Evolutionary conservation across 768 basidiomycete genomes (phyloP).

Genomic region (Macrolepiota albuminosa): DNA sequence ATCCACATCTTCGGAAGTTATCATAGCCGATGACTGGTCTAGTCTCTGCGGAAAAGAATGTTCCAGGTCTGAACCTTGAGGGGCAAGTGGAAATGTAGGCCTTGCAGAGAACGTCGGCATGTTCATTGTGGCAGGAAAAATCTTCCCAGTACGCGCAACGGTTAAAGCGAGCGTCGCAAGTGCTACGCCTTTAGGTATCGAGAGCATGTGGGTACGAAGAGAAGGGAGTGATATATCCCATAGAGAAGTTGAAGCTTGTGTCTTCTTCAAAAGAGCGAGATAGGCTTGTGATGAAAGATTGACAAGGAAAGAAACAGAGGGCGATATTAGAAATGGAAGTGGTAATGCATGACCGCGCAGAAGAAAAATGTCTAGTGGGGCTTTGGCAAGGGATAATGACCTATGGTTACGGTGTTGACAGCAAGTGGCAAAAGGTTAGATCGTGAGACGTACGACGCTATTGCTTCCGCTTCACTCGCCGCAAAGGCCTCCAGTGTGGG

Average conservation of each 20-base stretch:
- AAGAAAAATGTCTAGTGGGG: constrained; percentile 71
- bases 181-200: constrained; percentile 42
- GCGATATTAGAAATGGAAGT: constrained; percentile 63
- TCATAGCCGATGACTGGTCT: constrained; percentile 25
- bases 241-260: constrained; percentile 16
- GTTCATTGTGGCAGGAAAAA: constrained; percentile 40
- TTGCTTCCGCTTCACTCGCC: constrained; percentile 43
- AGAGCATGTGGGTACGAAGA: constrained; percentile 42
- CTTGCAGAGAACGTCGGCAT: constrained; percentile 41
- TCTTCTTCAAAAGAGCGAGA: constrained; percentile 47
- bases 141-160: constrained; percentile 27
- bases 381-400: constrained; percentile 30
- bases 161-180: constrained; percentile 49
- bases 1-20: constrained; percentile 11
- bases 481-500: constrained; percentile 46
- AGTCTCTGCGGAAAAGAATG: constrained; percentile 44
- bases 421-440: background rate
- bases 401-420: constrained; percentile 21
- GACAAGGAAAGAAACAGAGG: constrained; percentile 68
- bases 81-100: constrained; percentile 51
- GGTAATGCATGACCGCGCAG: constrained; percentile 62
- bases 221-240: constrained; percentile 48
- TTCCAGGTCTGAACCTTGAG: constrained; percentile 41
- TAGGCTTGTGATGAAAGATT: constrained; percentile 69
- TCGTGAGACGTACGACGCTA: constrained; percentile 44